Evolutionary conservation across 225 moss, liverwort and hornwort genomes (phyloP), one percentile per base, ranked within the genome.

Genomic region (Sphagnum tenellum): DNA sequence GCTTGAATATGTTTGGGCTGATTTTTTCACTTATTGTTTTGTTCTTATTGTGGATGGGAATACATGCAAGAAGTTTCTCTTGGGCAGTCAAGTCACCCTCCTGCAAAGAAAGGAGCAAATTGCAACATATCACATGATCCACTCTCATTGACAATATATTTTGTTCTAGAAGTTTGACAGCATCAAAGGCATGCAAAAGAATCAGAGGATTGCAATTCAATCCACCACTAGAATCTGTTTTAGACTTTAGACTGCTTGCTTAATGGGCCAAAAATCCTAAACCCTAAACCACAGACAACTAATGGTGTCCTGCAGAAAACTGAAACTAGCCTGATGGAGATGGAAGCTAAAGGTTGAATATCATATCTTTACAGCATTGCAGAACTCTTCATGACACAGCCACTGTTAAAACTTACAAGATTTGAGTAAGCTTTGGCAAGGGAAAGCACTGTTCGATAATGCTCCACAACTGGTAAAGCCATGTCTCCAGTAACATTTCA

Each of bases 1-100:
- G 85, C 67, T 86, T 87, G 73, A 83, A 93, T 56, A 98, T 76
- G 47, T 74, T 98, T 75, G 74, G 87, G 69, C 96, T 98, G 64
- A 93, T 77, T 46, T 48, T 64, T 45, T 76, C 74, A 65, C 76
- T 81, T 55, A 98, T 72, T 12, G 76, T 68, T 74, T 79, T 98
- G 57, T 77, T 74, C 62, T 87, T 78, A 76, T 82, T 78, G 72
- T 77, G 83, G 59, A 98, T 82, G 0, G 80, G 83, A 65, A 87
- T 68, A 55, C 87, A 90, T 66, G 75, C 80, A 53, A 98, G 73
- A 70, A 98, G 52, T 59, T 80, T 78, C 79, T 92, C 88, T 75
- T 98, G 92, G 3, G 81, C 87, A 63, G 65, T 81, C 65, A 82
- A 58, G 67, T 93, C 69, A n/a, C 87, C 89, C 61, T 90, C 93